Conservation (phyloP, 2,329 filamentous ascomycete genomes). For the Didymella keratinophila region DNA sequence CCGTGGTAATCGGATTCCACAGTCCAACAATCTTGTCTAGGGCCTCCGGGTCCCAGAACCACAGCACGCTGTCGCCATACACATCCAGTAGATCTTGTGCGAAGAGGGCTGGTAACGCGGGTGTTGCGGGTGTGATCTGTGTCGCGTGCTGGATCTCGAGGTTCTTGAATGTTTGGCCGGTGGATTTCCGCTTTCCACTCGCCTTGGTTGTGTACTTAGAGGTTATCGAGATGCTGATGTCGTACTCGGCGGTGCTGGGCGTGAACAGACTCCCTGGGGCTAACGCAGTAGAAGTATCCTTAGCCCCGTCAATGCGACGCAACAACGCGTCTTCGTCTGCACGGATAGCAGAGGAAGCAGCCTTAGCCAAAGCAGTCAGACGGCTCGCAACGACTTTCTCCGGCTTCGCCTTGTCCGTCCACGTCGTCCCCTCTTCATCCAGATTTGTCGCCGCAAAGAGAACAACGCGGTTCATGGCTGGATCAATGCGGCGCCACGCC, state of each 20-base stretch:
- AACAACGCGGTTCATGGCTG: constrained; percentile 82
- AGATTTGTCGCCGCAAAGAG: constrained; percentile 83
- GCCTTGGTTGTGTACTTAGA: constrained; percentile 55
- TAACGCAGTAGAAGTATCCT: constrained; percentile 6
- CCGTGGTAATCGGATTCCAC: constrained; percentile 67
- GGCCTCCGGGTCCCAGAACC: constrained; percentile 74
- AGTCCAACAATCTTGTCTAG: constrained; percentile 68
- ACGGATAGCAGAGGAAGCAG: constrained; percentile 64
- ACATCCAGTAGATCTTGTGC: constrained; percentile 70
- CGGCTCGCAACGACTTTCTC: constrained; percentile 84
- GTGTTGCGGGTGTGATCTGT: constrained; percentile 52
- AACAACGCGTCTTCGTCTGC: constrained; percentile 61
- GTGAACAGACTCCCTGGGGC: constrained; percentile 71
- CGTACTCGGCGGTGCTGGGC: constrained; percentile 78
- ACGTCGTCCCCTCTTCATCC: constrained; percentile 79
- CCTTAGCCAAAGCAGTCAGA: constrained; percentile 81
- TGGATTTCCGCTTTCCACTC: constrained; percentile 41
- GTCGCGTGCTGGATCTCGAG: constrained; percentile 63
- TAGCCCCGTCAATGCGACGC: constrained; percentile 21
- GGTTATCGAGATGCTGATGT: constrained; percentile 80
- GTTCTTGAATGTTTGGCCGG: constrained; percentile 75
- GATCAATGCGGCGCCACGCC: constrained; percentile 87
- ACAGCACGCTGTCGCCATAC: constrained; percentile 75
- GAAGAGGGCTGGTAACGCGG: constrained; percentile 69
- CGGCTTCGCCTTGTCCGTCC: constrained; percentile 74